phyloP scores from a whole-genome alignment of 2,329 filamentous ascomycete genomes.

The Botryotinia narcissicola region DNA sequence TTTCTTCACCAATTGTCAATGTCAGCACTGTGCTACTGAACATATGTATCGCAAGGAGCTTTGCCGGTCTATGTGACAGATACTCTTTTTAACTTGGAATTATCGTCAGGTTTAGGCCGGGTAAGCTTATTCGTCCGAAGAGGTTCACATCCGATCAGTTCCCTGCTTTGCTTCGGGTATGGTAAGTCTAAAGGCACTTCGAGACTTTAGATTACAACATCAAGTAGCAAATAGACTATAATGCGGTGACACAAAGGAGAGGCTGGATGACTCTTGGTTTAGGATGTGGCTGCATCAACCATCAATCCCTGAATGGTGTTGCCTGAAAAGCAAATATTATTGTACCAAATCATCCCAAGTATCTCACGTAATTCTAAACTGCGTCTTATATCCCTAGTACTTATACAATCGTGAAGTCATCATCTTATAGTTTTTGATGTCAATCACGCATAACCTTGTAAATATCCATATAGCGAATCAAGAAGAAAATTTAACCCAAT shows the following conservation, averaged over 20 bases:
- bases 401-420: not conserved
- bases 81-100: not conserved
- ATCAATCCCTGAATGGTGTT: not conserved
- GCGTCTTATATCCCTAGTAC: not conserved
- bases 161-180: not conserved
- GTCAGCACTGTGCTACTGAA: too few relatives aligned
- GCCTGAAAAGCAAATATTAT: constrained; percentile 2
- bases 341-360: not conserved
- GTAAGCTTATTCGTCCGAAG: not conserved
- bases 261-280: too few relatives aligned
- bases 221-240: not conserved
- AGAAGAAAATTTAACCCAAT: too few relatives aligned
- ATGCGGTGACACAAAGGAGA: too few relatives aligned
- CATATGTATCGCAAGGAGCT: not conserved
- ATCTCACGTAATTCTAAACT: not conserved
- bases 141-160: not conserved
- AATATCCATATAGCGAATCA: not conserved
- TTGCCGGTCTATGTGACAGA: too few relatives aligned
- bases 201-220: not conserved
- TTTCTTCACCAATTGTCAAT: too few relatives aligned
- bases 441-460: not conserved
- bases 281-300: not conserved
- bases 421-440: not conserved
- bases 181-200: not conserved
- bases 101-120: not conserved